Conservation (phyloP, 495 filamentous ascomycete species). For the Chaetomidium leptoderma region DNA sequence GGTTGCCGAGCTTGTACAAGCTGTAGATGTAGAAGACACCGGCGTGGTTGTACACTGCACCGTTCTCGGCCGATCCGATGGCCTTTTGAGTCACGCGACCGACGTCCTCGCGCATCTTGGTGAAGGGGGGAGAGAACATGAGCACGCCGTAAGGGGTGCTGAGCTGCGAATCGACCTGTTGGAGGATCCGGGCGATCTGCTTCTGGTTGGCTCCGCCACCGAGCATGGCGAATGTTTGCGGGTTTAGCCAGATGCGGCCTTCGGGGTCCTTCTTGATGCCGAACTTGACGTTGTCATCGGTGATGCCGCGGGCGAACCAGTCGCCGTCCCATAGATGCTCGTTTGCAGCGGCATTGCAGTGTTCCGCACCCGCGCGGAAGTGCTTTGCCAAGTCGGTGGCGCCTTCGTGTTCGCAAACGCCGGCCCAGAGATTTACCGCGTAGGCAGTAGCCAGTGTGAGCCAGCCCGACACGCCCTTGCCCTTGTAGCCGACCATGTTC, state of each 20-base stretch:
- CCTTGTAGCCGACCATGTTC: constrained; percentile 58
- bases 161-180: constrained; percentile 48
- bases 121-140: constrained; percentile 53
- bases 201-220: constrained; percentile 45
- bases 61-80: constrained; percentile 54
- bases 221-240: constrained; percentile 52
- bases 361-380: constrained; percentile 43
- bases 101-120: constrained; percentile 54
- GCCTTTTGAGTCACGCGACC: constrained; percentile 56
- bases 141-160: constrained; percentile 49
- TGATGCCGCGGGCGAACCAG: constrained; percentile 56
- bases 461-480: constrained; percentile 54
- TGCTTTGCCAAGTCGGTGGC: constrained; percentile 35
- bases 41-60: constrained; percentile 55
- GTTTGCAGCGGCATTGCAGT: constrained; percentile 50
- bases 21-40: constrained; percentile 50
- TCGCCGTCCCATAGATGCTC: constrained; percentile 52
- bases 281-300: constrained; percentile 50
- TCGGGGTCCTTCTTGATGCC: constrained; percentile 48
- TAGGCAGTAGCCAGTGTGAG: constrained; percentile 52
- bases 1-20: constrained; percentile 46
- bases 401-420: constrained; percentile 46
- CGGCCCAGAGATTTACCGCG: constrained; percentile 49
- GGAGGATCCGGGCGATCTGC: constrained; percentile 44
- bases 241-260: constrained; percentile 56